Evolutionary conservation across 1,284 basidiomycete species (phyloP), one percentile per base, ranked within the genome.

Genomic region (Tremellales sp.): DNA sequence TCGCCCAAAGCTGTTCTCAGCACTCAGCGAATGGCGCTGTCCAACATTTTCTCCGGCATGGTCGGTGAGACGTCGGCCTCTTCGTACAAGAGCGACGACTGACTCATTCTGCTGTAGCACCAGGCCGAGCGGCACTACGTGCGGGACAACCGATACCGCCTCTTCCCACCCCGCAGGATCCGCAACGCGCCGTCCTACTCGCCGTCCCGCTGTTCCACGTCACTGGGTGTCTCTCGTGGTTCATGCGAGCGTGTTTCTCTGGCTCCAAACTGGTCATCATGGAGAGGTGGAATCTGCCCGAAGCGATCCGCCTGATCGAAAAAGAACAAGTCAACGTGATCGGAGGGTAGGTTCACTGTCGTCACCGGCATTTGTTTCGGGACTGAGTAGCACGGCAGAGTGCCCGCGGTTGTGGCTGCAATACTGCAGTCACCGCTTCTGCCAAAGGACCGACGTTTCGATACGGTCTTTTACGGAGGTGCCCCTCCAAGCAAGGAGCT

Each of bases 131-230:
- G 5, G 58, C 62, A 1, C 35, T 71, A 1, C 61, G 69, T 13
- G 60, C 57, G 27, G 66, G 65, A 10, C 47, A 50, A 1, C 46
- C 59, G 0, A 36, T 57, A 4, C 64, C 65, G 36, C 56, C 53
- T 7, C 46, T 54, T n/a, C 63, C 52, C 24, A 54, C 40, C 32
- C 26, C 55, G 3, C 31, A 43, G 5, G 54, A 54, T 38, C 59
- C 53, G 10, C 65, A 61, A 42, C 51, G 58, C 33, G 53, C 50
- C 4, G 54, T 61, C 24, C 54, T 71, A 4, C 58, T 71, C 26
- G 42, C 66, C n/a, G 61, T 71, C 19, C 69, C 69, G 1, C 56
- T 71, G 3, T 71, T 71, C 53, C 69, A 71, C 61, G 67, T 70
- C 8, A 68, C 67, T 1, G 69, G 69, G 4, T 63, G 58, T 40